A percentile compares a stretch with the other conserved stretches of the same genome.
Evolutionary conservation across 2,329 filamentous ascomycete species (phyloP).

Genomic region (Aquanectria penicillioides): DNA sequence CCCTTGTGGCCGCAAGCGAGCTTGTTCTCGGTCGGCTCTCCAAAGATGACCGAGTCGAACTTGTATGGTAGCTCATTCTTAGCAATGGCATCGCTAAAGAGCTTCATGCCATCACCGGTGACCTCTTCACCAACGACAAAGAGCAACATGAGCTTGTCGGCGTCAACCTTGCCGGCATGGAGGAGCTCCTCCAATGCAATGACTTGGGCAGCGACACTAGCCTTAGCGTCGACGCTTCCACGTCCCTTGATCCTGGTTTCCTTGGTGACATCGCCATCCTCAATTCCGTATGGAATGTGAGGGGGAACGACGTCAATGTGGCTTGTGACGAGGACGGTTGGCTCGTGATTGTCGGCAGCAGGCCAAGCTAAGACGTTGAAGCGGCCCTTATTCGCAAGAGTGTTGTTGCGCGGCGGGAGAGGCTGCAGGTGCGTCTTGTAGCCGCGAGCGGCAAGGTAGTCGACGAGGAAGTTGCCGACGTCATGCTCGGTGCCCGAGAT

Average conservation of each 20-base stretch:
- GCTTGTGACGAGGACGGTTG: constrained; percentile 74
- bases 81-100: constrained; percentile 55
- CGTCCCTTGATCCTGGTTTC: constrained; percentile 73
- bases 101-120: constrained; percentile 81
- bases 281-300: constrained; percentile 73
- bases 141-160: constrained; percentile 66
- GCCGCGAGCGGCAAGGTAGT: constrained; percentile 66
- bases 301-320: constrained; percentile 87
- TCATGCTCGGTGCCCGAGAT: constrained; percentile 74
- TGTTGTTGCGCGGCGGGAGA: constrained; percentile 47
- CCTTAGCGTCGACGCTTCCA: constrained; percentile 79
- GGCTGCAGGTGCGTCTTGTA: constrained; percentile 57
- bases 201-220: constrained; percentile 77
- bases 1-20: constrained; percentile 95
- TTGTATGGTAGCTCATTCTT: constrained; percentile 46
- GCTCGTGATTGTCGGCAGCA: constrained; percentile 56
- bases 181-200: constrained; percentile 70
- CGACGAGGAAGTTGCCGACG: constrained; percentile 74
- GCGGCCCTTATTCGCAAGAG: constrained; percentile 41
- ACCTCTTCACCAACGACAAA: constrained; percentile 87
- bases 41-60: constrained; percentile 82
- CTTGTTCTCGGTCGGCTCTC: constrained; percentile 90
- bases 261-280: constrained; percentile 54
- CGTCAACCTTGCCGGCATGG: constrained; percentile 48
- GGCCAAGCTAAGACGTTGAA: constrained; percentile 83